Conservation (phyloP, 176 grass and related monocot genomes). For the Stipa capillata region DNA sequence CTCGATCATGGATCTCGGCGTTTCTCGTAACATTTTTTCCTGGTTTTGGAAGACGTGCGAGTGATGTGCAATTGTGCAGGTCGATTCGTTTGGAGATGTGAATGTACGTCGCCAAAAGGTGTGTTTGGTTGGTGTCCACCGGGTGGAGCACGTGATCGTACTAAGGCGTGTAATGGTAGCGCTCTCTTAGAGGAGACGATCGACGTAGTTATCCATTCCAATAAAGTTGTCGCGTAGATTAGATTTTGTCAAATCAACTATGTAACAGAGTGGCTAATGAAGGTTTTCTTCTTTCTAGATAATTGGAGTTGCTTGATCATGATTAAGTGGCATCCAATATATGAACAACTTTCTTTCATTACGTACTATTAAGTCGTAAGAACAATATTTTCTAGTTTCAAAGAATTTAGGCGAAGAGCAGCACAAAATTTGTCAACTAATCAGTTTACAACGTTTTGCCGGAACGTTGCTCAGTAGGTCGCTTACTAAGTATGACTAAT, state of each 20-base stretch:
- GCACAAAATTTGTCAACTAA: background rate
- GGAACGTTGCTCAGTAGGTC: background rate
- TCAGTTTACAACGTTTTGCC: background rate
- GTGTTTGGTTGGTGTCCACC: slow-evolving; percentile 4
- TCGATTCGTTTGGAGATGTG: background rate
- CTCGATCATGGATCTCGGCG: background rate
- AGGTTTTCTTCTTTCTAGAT: too few species aligned
- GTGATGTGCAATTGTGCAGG: too few species aligned
- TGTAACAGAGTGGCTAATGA: too few species aligned
- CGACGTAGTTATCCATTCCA: background rate
- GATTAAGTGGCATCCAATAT: too few species aligned
- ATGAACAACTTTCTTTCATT: background rate
- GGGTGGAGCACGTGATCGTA: too few species aligned
- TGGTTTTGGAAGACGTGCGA: background rate
- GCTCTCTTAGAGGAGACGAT: background rate
- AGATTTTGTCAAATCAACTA: background rate
- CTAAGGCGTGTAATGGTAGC: background rate
- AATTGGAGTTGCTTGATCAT: too few species aligned
- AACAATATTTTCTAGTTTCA: background rate
- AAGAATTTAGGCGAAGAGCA: background rate
- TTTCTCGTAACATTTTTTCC: too few species aligned
- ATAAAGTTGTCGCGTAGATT: background rate
- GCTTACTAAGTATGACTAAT: background rate
- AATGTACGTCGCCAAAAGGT: background rate
- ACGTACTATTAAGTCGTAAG: background rate